Evolutionary conservation across 441 rosid species (phyloP), one percentile per base, ranked within the genome.

Genomic region (Oxalis stricta): DNA sequence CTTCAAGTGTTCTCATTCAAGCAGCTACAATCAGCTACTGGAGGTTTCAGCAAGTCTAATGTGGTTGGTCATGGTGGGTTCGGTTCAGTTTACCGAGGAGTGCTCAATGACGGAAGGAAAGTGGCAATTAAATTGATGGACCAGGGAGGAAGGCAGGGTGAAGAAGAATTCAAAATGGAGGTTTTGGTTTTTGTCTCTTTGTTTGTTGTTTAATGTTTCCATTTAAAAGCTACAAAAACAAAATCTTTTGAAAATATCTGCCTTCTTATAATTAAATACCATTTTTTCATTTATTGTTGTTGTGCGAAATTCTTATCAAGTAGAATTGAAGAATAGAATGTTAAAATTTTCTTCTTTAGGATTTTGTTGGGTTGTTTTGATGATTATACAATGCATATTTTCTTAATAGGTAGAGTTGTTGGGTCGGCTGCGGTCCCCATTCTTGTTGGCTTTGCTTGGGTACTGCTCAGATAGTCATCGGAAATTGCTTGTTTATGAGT

Each of bases 41-140:
- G 89, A 60, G 82, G 92, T 24, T 89, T 89, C 65, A 84, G 79
- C 66, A 82, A 82, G 70, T 78, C 94, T 0, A 80, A 82, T 66
- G 92, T 82, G 40, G 84, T 89, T 50, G 98, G 98, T 23, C 92
- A 89, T n/a, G 95, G 92, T 64, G 88, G 81, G 5, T 89, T 89
- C 41, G 98, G 95, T 2, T 70, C 60, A 10, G 98, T 89, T 7
- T 89, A 82, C 32, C 76, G 79, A 18, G 94, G 94, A 38, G 84
- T 89, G 46, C 94, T 89, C 45, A 65, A 20, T 30, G 68, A 82
- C 66, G 94, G 95, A 17, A 75, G 64, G 65, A 89, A 85, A 69
- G 81, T 84, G 60, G 98, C 89, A 55, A 66, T 89, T 19, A 89
- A 89, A 73, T 65, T 78, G 10, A 82, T 89, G 95, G 92, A 79